Percentiles rank a stretch among this genome's conserved stretches.
Conservation (phyloP, 331 rosid genomes). For the Acacia concinna region DNA sequence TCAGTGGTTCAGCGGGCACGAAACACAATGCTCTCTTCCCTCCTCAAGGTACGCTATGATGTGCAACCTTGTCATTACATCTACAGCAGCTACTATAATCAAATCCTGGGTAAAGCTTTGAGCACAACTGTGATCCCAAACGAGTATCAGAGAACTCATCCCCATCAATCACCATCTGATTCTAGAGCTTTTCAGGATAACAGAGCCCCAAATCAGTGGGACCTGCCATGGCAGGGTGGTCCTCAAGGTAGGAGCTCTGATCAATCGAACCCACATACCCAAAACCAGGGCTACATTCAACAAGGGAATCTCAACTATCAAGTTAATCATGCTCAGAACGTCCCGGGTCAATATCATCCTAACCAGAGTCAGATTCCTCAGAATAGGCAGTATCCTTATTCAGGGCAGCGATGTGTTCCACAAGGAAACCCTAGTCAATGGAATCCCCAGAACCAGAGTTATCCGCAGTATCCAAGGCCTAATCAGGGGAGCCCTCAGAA, state of each 20-base stretch:
- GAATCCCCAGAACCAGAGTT: conserved; percentile 31
- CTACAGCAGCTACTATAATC: conserved; percentile 13
- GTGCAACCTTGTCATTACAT: conserved; percentile 25
- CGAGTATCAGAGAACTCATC: conserved; percentile 39
- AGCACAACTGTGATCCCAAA: conserved; percentile 51
- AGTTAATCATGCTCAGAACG: conserved; percentile 9
- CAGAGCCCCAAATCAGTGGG: conserved; percentile 39
- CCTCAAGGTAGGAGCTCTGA: conserved; percentile 29
- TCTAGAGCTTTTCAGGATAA: conserved; percentile 25
- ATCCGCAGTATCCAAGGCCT: conserved; percentile 33
- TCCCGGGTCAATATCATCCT: conserved; percentile 30
- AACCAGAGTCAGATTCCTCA: conserved; percentile 18
- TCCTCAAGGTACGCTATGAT: conserved; percentile 49
- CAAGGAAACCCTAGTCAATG: conserved; percentile 28
- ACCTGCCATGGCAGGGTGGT: conserved; percentile 23
- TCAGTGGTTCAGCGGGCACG: conserved; percentile 53
- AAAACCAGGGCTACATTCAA: conserved; percentile 34
- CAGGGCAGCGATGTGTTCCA: conserved; percentile 14
- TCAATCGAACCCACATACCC: conserved; percentile 36
- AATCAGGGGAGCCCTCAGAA: conserved; percentile 25
- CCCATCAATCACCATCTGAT: conserved; percentile 50
- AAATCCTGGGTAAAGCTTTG: conserved; percentile 34
- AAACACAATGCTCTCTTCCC: conserved; percentile 39
- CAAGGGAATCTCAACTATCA: conserved; percentile 32
- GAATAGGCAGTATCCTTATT: conserved; percentile 17